Base-by-base conservation (phyloP, 2,329 filamentous ascomycete species). In the Fusarium sp. region DNA sequence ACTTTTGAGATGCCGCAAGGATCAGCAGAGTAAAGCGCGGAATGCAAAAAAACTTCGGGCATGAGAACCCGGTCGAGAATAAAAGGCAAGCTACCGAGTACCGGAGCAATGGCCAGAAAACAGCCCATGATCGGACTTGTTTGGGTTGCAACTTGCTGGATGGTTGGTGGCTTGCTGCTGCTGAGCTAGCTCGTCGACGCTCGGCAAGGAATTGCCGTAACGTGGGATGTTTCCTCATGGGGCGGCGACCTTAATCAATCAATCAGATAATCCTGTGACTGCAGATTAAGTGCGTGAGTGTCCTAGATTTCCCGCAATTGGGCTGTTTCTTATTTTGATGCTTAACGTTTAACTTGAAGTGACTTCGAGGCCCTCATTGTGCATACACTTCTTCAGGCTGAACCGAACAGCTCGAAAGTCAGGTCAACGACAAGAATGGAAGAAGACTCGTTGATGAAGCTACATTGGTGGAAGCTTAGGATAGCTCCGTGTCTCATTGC, bases 171-270 rank as follows among this genome's bases (percentile, higher is more conserved):
- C 73, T 73, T 74, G 65, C 50, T 67, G 61, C 64, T 71, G 26
- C 42, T 41, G 31, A 39, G 51, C 44, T 68, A 69, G 66, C 47
- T 55, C 45, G 54, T 65, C 44, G 65, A 67, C 53, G 48, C 53
- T 72, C 75, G 75, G 75, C 75, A 77, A 77, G 61, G 67, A 73
- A 68, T 77, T 77, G 75, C 75, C 75, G 73, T 41, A 60, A 53
- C 66, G 73, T 74, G 70, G 65, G 61, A 64, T 70, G 70, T 65
- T 68, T 54, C 39, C 48, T 45, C 38, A 33, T n/a, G 54, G 48
- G 41, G 51, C 28, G 41, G 51, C 28, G 54, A 44, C 28, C 45
- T 64, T 67, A 42, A 51, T 69, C 47, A 65, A 66, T 71, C 66
- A 70, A 66, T 70, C 68, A 61, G 61, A 71, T 58, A 58, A 59